Conservation (phyloP, 768 basidiomycete species). For the Trametes cubensis region DNA sequence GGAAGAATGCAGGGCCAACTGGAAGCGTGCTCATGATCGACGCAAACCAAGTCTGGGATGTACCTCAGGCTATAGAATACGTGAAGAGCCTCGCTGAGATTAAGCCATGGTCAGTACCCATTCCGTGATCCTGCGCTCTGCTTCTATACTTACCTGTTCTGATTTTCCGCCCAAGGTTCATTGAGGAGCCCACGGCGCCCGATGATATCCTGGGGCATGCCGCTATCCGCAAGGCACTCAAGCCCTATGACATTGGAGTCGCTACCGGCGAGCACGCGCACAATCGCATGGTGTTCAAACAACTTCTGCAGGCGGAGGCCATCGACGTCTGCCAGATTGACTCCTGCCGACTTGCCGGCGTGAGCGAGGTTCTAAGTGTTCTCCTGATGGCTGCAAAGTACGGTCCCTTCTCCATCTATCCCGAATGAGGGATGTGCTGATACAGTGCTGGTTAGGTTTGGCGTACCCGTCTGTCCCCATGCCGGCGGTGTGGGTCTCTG, state of each 20-base stretch:
- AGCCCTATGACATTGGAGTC: conserved; percentile 81
- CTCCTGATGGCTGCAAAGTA: conserved; percentile 89
- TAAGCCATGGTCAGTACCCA: conserved; percentile 74
- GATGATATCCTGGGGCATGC: conserved; percentile 90
- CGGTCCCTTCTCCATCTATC: conserved; percentile 25
- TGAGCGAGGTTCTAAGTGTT: conserved; percentile 90
- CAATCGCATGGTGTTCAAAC: conserved; percentile 95
- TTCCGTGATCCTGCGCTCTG: not conserved
- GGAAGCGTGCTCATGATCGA: conserved; percentile 97
- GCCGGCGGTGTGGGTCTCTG: conserved; percentile 94
- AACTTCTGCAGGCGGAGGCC: conserved; percentile 85
- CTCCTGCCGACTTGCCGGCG: conserved; percentile 90
- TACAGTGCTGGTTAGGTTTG: conserved; percentile 55
- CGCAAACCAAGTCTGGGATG: conserved; percentile 97
- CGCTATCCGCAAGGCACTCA: conserved; percentile 74
- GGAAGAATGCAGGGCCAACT: conserved; percentile 94
- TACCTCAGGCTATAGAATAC: conserved; percentile 89
- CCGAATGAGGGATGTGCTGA: not conserved
- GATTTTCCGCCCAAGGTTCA: conserved; percentile 60
- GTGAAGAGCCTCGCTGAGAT: conserved; percentile 76
- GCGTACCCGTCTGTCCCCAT: conserved; percentile 88
- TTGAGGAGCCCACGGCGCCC: conserved; percentile 92
- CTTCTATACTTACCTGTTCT: not conserved
- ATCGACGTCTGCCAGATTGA: conserved; percentile 97
- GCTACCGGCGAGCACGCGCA: conserved; percentile 96